Evolutionary conservation across 2,329 filamentous ascomycete genomes (phyloP), one percentile per base, ranked within the genome.

Genomic region (Epichloe sibirici): DNA sequence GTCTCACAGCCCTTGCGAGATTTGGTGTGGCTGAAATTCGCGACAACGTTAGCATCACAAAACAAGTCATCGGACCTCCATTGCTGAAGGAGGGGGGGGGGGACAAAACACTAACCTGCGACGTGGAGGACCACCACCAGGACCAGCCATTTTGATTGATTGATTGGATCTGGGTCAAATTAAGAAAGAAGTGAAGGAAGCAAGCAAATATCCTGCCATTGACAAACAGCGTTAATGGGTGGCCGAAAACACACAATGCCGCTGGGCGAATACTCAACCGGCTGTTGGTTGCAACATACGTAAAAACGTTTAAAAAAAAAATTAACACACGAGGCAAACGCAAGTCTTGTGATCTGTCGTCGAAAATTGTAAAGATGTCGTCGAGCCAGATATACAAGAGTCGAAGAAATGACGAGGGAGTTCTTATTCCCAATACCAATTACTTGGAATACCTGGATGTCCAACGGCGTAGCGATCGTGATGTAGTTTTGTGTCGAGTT

Each of bases 1-100:
- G 90, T 95, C 65, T 94, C 91, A 78, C 93, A 98, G 57, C 93
- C 93, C 74, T 96, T 97, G 66, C 93, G 85, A 63, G 91, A 97
- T 76, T 98, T 98, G 68, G 93, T 98, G 75, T 98, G 93, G 75
- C 91, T 95, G 68, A 23, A 25, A 13, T 55, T 45, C 9, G 1
- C 23, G 1, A 25, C 21, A 21, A 35, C 37, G 53, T 61, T 56
- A 60, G 53, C 46, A 53, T 48, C 53, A 65, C 28, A 7, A 25
- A 43, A 35, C 15, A 43, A 31, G n/a, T n/a, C 28, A 11, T 31
- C 28, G 28, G 28, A 31, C 8, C 9, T 8, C 28, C 28, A 31
- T 31, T 31, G 28, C 28, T n/a, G n/a, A n/a, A n/a, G 17, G 15
- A 31, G 34, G 9, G 21, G 31, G 4, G 13, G 5, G n/a, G 23